Percentiles rank a stretch among this genome's conserved stretches.
These are phyloP conservation scores for Colletotrichum aenigma DNA, from an alignment of 2,329 filamentous ascomycete species.

Conservation along the genomic window DNA sequence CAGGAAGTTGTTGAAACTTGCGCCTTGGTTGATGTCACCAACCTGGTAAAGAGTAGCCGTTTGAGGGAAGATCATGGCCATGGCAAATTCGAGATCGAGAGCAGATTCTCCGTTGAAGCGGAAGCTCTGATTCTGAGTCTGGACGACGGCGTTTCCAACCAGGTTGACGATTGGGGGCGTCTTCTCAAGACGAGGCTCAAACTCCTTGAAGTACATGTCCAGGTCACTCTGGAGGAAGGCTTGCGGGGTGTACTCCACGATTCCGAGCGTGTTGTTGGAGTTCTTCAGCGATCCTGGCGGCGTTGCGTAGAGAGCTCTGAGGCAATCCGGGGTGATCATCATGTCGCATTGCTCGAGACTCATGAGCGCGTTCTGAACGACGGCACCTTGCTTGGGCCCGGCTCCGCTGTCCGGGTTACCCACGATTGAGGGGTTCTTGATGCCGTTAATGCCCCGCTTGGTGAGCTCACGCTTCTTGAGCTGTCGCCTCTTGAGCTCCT, in stretches of 20 bases:
- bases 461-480: constrained; percentile 1
- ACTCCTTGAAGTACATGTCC: constrained; percentile 50
- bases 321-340: constrained; percentile 62
- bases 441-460: constrained; percentile 16
- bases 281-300: constrained; percentile 37
- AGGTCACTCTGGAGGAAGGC: constrained; percentile 55
- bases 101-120: constrained; percentile 49
- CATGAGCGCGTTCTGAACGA: constrained; percentile 32
- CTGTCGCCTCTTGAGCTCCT: constrained; percentile 28
- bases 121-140: constrained; percentile 30
- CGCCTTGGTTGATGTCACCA: constrained; percentile 38
- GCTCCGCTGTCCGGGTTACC: constrained; percentile 27
- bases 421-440: constrained; percentile 28
- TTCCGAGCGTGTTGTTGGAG: constrained; percentile 51
- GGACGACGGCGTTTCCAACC: constrained; percentile 52
- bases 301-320: constrained; percentile 52
- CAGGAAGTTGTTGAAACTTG: constrained; percentile 46
- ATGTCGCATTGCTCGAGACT: constrained; percentile 47
- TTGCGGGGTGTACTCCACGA: constrained; percentile 57
- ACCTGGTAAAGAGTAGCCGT: constrained; percentile 52
- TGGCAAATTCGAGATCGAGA: constrained; percentile 60
- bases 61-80: constrained; percentile 57
- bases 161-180: constrained; percentile 46
- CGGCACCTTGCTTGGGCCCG: constrained; percentile 33
- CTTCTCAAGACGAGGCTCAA: constrained; percentile 44